Evolutionary conservation across 1,139 yeast species (phyloP).

Genomic region (Pichia sp.): DNA sequence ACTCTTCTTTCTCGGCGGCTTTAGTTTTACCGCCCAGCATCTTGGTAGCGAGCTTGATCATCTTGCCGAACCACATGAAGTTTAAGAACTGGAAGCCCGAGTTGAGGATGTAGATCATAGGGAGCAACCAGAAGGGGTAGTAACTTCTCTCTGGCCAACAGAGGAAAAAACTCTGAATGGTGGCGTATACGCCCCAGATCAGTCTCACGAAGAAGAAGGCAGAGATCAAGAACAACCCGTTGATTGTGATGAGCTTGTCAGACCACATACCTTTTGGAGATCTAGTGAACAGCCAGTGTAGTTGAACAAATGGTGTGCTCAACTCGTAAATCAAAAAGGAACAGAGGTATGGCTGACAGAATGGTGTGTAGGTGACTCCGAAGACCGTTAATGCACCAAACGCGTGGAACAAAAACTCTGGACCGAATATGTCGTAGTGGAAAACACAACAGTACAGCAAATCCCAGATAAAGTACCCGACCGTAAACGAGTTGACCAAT

Average conservation of each 20-base stretch:
- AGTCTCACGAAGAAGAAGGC: conserved; percentile 50
- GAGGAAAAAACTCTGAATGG: conserved; percentile 37
- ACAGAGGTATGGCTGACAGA: conserved; percentile 51
- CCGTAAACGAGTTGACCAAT: conserved; percentile 42
- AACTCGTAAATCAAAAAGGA: conserved; percentile 51
- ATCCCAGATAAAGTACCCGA: conserved; percentile 58
- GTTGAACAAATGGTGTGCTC: conserved; percentile 56
- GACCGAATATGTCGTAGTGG: conserved; percentile 45
- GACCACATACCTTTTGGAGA: conserved; percentile 47
- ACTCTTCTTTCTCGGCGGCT: background rate
- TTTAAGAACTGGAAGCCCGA: conserved; percentile 45
- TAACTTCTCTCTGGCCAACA: conserved; percentile 36
- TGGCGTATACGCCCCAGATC: conserved; percentile 56
- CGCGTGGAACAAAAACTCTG: conserved; percentile 53
- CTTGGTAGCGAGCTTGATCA: conserved; percentile 43
- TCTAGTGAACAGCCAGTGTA: conserved; percentile 54
- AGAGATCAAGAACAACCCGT: conserved; percentile 44
- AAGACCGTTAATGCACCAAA: conserved; percentile 51
- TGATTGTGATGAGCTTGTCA: conserved; percentile 38
- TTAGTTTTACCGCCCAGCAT: background rate
- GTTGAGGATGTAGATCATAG: conserved; percentile 40
- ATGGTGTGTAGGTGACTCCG: conserved; percentile 40
- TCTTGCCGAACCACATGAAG: conserved; percentile 51
- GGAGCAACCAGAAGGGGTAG: conserved; percentile 26
- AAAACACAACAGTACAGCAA: conserved; percentile 41